Evolutionary conservation across 176 grass and related monocot genomes (phyloP), one percentile per base, ranked within the genome.

Genomic region (Typha latifolia): DNA sequence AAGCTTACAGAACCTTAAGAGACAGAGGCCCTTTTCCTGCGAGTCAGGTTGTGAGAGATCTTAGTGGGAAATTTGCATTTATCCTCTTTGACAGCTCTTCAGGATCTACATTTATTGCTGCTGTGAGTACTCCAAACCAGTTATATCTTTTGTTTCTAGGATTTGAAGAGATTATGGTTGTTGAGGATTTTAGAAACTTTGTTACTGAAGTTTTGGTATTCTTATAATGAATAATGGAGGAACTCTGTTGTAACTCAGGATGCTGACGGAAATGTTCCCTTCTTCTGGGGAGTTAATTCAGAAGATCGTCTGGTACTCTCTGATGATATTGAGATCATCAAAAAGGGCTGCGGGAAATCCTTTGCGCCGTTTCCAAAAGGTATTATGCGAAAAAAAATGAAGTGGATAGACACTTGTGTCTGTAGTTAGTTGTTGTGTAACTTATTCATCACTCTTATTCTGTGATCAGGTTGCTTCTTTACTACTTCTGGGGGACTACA

Each of bases 1-100:
- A 91, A 69, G 92, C 92, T 12, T 96, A 96, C 67, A 86, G 85
- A 67, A 91, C 91, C 63, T 81, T 91, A 66, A 81, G 91, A 72
- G 91, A 96, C 68, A 83, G 91, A 70, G 91, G 91, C 1, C 91
- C 91, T 2, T 79, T 71, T 66, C 91, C 87, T 47, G 87, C 87
- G 2, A 91, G 92, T 66, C 88, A 96, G 76, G 92, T 96, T 32
- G 80, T 90, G 66, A 96, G 92, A 88, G 92, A 96, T 43, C 85
- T 96, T 13, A 75, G 61, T 19, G 92, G 92, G 16, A 91, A 84
- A 78, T 96, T 91, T 1, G 65, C 88, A 5, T 96, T 91, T 62
- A 66, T 91, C 77, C 77, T 96, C 29, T 96, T 84, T 26, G 92
- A 96, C 66, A 96, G 79, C 16, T 37, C 84, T 49, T 85, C 79